phyloP scores from a whole-genome alignment of 495 filamentous ascomycete species.

The Trichoderma virens region DNA sequence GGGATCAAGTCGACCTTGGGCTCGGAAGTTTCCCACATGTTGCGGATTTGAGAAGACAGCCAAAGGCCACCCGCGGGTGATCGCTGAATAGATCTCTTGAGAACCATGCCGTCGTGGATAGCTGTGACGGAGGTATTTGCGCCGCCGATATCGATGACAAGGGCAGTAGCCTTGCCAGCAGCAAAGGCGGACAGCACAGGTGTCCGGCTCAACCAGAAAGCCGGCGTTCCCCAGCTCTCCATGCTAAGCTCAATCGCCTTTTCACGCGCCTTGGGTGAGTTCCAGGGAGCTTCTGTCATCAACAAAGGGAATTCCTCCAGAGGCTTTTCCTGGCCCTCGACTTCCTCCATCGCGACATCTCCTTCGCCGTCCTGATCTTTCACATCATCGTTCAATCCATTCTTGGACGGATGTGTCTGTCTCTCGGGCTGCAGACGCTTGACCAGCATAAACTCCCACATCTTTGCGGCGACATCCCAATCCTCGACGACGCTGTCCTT shows the following conservation, averaged over 20 bases:
- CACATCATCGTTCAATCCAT: slow-evolving; percentile 60
- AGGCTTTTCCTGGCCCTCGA: slow-evolving; percentile 65
- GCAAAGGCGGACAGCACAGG: slow-evolving; percentile 63
- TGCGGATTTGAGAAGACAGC: slow-evolving; percentile 78
- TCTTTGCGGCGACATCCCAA: slow-evolving; percentile 82
- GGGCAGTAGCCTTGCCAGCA: slow-evolving; percentile 80
- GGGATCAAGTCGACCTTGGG: slow-evolving; percentile 76
- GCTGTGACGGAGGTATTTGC: slow-evolving; percentile 86
- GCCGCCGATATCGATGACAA: slow-evolving; percentile 88
- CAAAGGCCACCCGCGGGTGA: slow-evolving; percentile 83
- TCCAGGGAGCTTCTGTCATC: slow-evolving; percentile 94
- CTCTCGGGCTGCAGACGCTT: slow-evolving; percentile 68
- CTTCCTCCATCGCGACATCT: slow-evolving; percentile 54
- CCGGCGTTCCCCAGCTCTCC: slow-evolving; percentile 89
- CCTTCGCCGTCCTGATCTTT: slow-evolving; percentile 45
- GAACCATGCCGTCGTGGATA: slow-evolving; percentile 87
- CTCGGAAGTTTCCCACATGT: slow-evolving; percentile 64
- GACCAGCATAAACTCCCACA: slow-evolving; percentile 74
- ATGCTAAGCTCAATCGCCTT: slow-evolving; percentile 90
- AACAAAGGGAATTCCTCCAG: slow-evolving; percentile 83
- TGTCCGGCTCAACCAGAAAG: slow-evolving; percentile 73
- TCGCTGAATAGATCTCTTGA: slow-evolving; percentile 78
- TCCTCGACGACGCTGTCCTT: slow-evolving; percentile 89
- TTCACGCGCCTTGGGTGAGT: slow-evolving; percentile 75
- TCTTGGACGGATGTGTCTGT: slow-evolving; percentile 56